A percentile compares a stretch with the other conserved stretches of the same genome.
These are phyloP conservation scores for Yamadazyma takamatsuzukensis DNA, from an alignment of 805 yeast species.

Conservation along the genomic window DNA sequence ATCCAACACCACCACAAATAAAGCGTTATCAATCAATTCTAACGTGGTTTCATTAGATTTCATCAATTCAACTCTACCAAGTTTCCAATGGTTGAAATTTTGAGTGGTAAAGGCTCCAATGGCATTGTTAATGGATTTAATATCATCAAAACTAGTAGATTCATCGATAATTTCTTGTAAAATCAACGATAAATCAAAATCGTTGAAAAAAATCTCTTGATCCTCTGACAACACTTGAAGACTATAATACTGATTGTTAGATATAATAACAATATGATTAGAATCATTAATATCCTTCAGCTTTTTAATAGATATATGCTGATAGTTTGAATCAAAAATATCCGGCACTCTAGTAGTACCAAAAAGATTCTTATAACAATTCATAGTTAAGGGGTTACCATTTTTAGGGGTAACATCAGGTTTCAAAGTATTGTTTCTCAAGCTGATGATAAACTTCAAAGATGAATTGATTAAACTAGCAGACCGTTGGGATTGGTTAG, in stretches of 20 bases:
- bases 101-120: conserved; percentile 57
- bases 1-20: conserved; percentile 52
- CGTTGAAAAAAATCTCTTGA: conserved; percentile 49
- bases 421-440: conserved; percentile 50
- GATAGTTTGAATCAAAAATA: conserved; percentile 19
- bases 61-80: conserved; percentile 40
- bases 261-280: conserved; percentile 47
- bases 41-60: conserved; percentile 34
- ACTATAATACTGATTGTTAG: conserved; percentile 48
- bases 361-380: conserved; percentile 61
- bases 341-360: conserved; percentile 60
- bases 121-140: conserved; percentile 42
- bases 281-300: conserved; percentile 30
- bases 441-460: conserved; percentile 59
- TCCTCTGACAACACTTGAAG: conserved; percentile 45
- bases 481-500: conserved; percentile 65
- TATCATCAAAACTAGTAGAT: conserved; percentile 27
- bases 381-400: conserved; percentile 59
- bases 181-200: conserved; percentile 45
- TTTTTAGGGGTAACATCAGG: conserved; percentile 56
- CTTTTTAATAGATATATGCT: conserved; percentile 33
- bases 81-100: conserved; percentile 45
- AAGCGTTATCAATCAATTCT: conserved; percentile 43
- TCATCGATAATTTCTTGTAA: conserved; percentile 42
- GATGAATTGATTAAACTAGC: conserved; percentile 65